Conservation (phyloP, 192 early-diverging fungal genomes). For the Piromyces finnis region DNA sequence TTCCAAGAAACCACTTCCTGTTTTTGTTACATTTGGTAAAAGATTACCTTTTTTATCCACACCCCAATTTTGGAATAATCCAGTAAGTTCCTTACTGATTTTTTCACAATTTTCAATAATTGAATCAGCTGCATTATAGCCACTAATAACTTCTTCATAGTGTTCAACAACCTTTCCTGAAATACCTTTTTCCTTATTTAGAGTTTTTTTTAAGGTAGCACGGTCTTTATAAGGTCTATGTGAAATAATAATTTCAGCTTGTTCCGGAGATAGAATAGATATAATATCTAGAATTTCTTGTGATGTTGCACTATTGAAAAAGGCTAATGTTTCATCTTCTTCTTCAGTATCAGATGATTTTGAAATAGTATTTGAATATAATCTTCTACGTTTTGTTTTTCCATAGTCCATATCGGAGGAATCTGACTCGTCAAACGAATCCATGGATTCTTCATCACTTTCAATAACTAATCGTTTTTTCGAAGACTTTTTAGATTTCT, state of each 20-base stretch:
- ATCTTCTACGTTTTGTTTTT: not conserved
- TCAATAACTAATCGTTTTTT: not conserved
- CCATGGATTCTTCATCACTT: not conserved
- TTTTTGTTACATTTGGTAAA: not conserved
- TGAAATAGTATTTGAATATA: not conserved
- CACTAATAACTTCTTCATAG: conserved; percentile 35
- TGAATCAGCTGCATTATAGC: conserved; percentile 37
- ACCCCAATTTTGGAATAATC: conserved; percentile 29
- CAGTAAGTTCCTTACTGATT: conserved; percentile 25
- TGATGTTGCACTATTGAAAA: conserved; percentile 10
- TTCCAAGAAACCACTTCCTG: conserved; percentile 12
- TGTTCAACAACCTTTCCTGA: conserved; percentile 23
- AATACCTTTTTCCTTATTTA: conserved; percentile 32
- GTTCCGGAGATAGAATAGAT: conserved; percentile 12
- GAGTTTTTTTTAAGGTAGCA: conserved; percentile 20
- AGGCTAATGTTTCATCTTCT: conserved; percentile 10
- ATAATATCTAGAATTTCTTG: conserved; percentile 14
- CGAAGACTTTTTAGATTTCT: not conserved
- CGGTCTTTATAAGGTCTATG: conserved; percentile 11
- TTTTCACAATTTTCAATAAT: conserved; percentile 35
- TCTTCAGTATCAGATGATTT: not conserved
- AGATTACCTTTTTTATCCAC: conserved; percentile 5
- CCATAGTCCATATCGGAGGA: not conserved
- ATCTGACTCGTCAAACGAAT: not conserved
- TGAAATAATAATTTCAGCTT: conserved; percentile 26